phyloP scores from a whole-genome alignment of 2,329 filamentous ascomycete species.

The Domatiomyces catenatus region DNA sequence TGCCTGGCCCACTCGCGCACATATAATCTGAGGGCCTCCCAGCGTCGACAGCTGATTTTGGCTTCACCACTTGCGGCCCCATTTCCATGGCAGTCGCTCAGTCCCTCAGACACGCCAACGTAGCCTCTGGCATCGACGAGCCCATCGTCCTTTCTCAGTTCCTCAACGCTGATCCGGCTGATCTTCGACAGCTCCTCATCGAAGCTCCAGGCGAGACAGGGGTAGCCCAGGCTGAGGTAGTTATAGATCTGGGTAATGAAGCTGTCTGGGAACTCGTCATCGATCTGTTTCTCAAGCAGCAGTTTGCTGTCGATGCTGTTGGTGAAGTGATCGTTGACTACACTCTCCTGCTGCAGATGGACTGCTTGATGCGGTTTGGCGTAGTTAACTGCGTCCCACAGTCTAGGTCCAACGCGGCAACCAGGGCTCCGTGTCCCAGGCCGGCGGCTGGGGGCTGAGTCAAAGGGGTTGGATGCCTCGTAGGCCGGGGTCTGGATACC shows the following conservation, averaged over 20 bases:
- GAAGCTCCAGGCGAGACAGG: slow-evolving; percentile 64
- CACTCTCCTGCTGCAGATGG: slow-evolving; percentile 30
- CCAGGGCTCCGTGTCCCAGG: slow-evolving; percentile 20
- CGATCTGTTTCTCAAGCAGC: slow-evolving; percentile 31
- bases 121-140: slow-evolving; percentile 54
- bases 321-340: slow-evolving; percentile 27
- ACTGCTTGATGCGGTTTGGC: background rate
- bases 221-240: slow-evolving; percentile 85
- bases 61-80: slow-evolving; percentile 23
- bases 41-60: slow-evolving; percentile 48
- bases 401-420: slow-evolving; percentile 10
- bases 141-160: slow-evolving; percentile 58
- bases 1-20: slow-evolving; percentile 81
- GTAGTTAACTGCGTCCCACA: slow-evolving; percentile 11
- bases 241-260: slow-evolving; percentile 97
- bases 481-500: slow-evolving; percentile 24
- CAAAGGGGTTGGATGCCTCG: slow-evolving; percentile 22
- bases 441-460: slow-evolving; percentile 11
- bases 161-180: slow-evolving; percentile 49
- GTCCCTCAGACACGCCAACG: slow-evolving; percentile 37
- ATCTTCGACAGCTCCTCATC: slow-evolving; percentile 78
- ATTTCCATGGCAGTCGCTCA: background rate
- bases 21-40: slow-evolving; percentile 71
- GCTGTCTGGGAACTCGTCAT: slow-evolving; percentile 58
- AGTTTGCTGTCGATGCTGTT: slow-evolving; percentile 20